Base-by-base conservation (phyloP, 2,329 filamentous ascomycete species). In the Fusarium sp. region DNA sequence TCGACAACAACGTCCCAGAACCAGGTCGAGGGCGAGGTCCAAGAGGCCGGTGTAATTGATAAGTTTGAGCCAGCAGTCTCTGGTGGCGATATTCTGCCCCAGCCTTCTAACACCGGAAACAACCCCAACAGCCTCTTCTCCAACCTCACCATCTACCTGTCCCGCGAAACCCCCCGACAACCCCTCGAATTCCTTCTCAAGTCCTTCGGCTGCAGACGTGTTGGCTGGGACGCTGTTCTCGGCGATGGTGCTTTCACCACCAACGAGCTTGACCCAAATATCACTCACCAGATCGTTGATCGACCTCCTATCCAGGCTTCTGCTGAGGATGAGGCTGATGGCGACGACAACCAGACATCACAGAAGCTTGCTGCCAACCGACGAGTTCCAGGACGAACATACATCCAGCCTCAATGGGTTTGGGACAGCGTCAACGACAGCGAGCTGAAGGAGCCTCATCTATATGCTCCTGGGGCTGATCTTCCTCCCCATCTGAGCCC, bases 361-460 rank as follows among this genome's bases (percentile, higher is more conserved):
- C 89, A 88, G 81, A 89, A 87, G 81, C 84, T 91, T 63, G 86
- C 81, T 33, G 83, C 83, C 67, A 93, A 94, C 79, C 90, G 90
- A 73, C 91, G 95, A 70, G 92, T 98, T 70, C 95, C 96, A n/a
- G 96, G 96, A 41, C 90, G 96, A 75, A 94, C 91, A 73, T 99
- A 99, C 78, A 85, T 99, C 63, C 96, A 99, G 85, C 96, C 96
- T 26, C 96, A 99, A 82, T 99, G 97, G 96, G 91, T 99, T 8
- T 99, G 96, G 96, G 96, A 99, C 80, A 96, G 94, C 79, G 86
- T 98, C 81, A 99, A 99, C 81, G 94, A 96, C 51, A 94, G 94
- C 72, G 94, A 96, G 83, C 86, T 99, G 63, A 91, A 98, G 81
- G 89, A 93, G 74, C 90, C 95, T 38, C 94, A 98, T 80, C 84